A percentile compares a stretch with the other conserved stretches of the same genome.
These are phyloP conservation scores for Podaxis sp. DNA, from an alignment of 768 basidiomycete genomes.

Conservation along the genomic window DNA sequence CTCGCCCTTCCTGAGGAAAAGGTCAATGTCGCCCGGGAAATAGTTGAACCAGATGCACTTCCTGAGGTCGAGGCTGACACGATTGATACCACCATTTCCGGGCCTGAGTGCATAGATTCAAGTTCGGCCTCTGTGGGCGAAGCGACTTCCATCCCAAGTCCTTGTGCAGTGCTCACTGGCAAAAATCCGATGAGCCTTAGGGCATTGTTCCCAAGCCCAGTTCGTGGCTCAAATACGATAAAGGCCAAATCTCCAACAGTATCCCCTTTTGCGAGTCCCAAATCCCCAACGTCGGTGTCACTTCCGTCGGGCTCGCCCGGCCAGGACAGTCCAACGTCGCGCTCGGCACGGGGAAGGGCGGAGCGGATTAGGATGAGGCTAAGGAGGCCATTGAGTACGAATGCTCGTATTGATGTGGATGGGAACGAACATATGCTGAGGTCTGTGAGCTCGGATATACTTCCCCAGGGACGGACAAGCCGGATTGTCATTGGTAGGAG, in stretches of 20 bases:
- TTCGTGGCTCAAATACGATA: neutral
- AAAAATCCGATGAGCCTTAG: neutral
- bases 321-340: neutral
- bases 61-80: neutral
- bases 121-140: neutral
- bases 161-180: neutral
- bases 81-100: slow-evolving; percentile 2
- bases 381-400: neutral
- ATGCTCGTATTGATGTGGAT: no score
- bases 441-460: no score
- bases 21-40: neutral
- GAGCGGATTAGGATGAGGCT: slow-evolving; percentile 5
- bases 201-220: neutral
- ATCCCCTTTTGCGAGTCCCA: neutral
- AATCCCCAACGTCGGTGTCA: neutral
- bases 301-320: neutral
- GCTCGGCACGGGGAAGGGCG: neutral
- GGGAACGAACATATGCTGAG: no score
- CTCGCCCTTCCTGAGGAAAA: neutral
- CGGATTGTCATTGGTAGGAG: no score
- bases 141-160: no score
- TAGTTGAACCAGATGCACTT: neutral
- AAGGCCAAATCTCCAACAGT: neutral
- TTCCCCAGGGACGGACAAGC: no score
- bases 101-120: neutral